These are phyloP conservation scores for Geoglossum glabrum DNA, from an alignment of 495 filamentous ascomycete genomes.

Conservation along the genomic window DNA sequence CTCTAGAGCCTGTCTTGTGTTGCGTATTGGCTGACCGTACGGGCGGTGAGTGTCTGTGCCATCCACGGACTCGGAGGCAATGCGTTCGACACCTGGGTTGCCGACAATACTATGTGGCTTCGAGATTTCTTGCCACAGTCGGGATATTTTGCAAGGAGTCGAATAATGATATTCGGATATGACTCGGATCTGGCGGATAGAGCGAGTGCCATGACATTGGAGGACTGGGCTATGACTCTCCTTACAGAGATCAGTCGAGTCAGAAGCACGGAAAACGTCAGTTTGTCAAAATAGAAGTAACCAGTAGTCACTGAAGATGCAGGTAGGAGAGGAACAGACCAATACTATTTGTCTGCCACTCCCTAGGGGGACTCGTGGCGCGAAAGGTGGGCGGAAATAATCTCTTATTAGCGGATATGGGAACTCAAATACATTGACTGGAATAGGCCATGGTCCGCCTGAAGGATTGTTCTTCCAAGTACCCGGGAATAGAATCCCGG, in stretches of 20 bases:
- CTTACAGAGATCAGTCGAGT: background rate
- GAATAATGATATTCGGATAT: conserved; percentile 14
- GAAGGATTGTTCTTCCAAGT: too few species aligned
- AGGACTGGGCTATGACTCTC: background rate
- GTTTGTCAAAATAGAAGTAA: background rate
- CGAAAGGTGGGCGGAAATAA: background rate
- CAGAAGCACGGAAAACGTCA: background rate
- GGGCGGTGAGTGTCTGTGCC: conserved; percentile 10
- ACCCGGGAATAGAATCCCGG: too few species aligned
- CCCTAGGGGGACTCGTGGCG: too few species aligned
- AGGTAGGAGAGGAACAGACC: background rate
- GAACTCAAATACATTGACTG: too few species aligned
- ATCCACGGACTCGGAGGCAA: conserved; percentile 15
- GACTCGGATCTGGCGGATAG: conserved; percentile 7
- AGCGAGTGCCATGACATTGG: background rate
- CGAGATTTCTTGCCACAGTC: conserved; percentile 12
- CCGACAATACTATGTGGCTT: conserved; percentile 9
- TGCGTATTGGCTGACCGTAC: too few species aligned
- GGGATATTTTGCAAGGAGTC: background rate
- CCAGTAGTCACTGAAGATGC: background rate
- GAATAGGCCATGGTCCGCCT: too few species aligned
- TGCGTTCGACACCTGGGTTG: conserved; percentile 11
- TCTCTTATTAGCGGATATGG: too few species aligned
- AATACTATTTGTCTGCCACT: too few species aligned
- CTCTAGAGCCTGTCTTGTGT: background rate